A percentile compares a stretch with the other conserved stretches of the same genome.
Conservation (phyloP, 768 basidiomycete genomes). For the Pleurotus giganteus region DNA sequence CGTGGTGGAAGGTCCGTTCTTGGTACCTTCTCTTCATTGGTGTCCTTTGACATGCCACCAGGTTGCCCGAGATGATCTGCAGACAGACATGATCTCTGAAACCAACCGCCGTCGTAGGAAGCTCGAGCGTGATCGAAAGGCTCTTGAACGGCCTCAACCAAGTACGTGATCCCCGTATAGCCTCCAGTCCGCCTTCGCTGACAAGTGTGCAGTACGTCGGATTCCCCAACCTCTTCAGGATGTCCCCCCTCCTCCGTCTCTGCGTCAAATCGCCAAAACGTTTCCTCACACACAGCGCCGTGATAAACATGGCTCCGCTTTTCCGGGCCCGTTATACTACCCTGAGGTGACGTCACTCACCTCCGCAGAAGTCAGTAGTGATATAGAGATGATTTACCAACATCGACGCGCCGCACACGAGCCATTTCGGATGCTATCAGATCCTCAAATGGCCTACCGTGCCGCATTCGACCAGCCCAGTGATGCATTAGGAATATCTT, state of each 20-base stretch:
- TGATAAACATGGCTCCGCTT: slow-evolving; percentile 1
- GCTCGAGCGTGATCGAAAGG: slow-evolving; percentile 82
- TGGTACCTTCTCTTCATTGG: not conserved
- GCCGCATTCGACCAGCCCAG: slow-evolving; percentile 4
- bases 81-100: slow-evolving; percentile 87
- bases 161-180: slow-evolving; percentile 40
- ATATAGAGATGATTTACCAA: slow-evolving; percentile 55
- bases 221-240: slow-evolving; percentile 56
- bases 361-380: slow-evolving; percentile 44
- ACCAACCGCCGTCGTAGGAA: slow-evolving; percentile 82
- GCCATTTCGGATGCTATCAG: slow-evolving; percentile 10
- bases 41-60: slow-evolving; percentile 26
- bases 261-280: slow-evolving; percentile 66
- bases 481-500: slow-evolving; percentile 7
- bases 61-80: slow-evolving; percentile 75
- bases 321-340: slow-evolving; percentile 27
- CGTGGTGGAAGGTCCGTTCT: slow-evolving; percentile 80
- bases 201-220: slow-evolving; percentile 45
- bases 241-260: slow-evolving; percentile 53
- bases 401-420: slow-evolving; percentile 28
- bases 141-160: slow-evolving; percentile 71
- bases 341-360: slow-evolving; percentile 49
- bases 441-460: not conserved
- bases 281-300: slow-evolving; percentile 33
- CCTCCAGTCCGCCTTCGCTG: slow-evolving; percentile 1